Evolutionary conservation across 2,329 filamentous ascomycete genomes (phyloP), one percentile per base, ranked within the genome.

Genomic region (Paecilomyces fulvus): DNA sequence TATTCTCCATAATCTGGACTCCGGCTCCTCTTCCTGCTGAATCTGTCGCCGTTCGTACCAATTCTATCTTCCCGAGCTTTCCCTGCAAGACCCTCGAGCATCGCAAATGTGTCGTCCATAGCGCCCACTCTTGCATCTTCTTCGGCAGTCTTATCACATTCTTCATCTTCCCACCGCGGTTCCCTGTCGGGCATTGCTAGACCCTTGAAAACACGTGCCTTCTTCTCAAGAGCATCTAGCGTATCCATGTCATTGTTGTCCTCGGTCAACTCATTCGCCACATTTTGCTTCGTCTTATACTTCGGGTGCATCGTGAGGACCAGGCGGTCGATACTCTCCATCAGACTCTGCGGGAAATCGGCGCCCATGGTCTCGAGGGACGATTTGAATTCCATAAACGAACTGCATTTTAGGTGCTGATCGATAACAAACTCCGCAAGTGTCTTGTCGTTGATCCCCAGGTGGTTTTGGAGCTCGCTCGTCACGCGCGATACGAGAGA

Each of bases 401-500:
- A 82, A 53, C 79, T 80, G 76, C 85, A 88, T 80, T 92, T 83
- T 70, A 87, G 75, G 65, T 95, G 90, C 70, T 96, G 88, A 59
- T 89, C 89, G 68, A 99, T 96, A 66, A 99, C 85, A 70, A 96
- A 99, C 74, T 99, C 94, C 64, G 94, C 92, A 25, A 99, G 84
- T 4, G 90, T 96, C 75, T 95, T 96, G 75, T 99, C 92, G 70
- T 83, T 88, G 65, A 96, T 85, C 56, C 92, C 90, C 58, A 97
- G 76, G 75, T 99, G 90, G 69, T 99, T 99, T 66, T 95, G 88
- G 54, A 99, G 81, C 74, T 99, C 94, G 17, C 89, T 92, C 12
- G 91, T 91, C 65, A 99, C 90, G 73, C 92, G 96, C 53, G 90
- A 94, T 56, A 97, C 91, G 67, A 99, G 86, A 65, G 92, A 96